These are phyloP conservation scores for Aspergillus fumigatiaffinis DNA, from an alignment of 2,329 filamentous ascomycete genomes.

Conservation along the genomic window DNA sequence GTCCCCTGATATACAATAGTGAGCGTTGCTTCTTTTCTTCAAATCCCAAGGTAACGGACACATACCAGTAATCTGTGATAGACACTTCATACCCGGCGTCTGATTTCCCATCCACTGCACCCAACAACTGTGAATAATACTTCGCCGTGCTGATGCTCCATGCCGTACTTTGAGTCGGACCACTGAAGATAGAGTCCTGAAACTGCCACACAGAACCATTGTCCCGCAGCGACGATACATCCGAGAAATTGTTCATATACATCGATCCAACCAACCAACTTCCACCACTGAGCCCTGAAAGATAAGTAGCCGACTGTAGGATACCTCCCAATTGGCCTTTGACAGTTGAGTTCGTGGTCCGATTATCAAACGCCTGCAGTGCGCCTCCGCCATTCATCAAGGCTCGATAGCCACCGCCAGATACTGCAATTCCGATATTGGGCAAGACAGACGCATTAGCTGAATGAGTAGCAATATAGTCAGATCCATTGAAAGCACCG, in stretches of 20 bases:
- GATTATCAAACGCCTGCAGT: slow-evolving; percentile 72
- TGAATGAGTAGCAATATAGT: slow-evolving; percentile 62
- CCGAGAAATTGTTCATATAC: slow-evolving; percentile 73
- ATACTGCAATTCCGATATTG: slow-evolving; percentile 72
- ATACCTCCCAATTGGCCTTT: slow-evolving; percentile 73
- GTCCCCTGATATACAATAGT: slow-evolving; percentile 46
- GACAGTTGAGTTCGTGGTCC: slow-evolving; percentile 60
- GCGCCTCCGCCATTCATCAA: slow-evolving; percentile 82
- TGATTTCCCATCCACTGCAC: slow-evolving; percentile 58
- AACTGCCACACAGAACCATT: slow-evolving; percentile 26
- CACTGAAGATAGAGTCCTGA: slow-evolving; percentile 47
- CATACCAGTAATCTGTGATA: slow-evolving; percentile 80
- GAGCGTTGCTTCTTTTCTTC: background rate
- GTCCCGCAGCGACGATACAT: slow-evolving; percentile 47
- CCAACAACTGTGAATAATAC: slow-evolving; percentile 61
- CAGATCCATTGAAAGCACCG: slow-evolving; percentile 65
- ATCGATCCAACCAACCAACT: slow-evolving; percentile 81
- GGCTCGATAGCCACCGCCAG: slow-evolving; percentile 81
- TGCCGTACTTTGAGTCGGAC: slow-evolving; percentile 34
- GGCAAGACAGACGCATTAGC: slow-evolving; percentile 57
- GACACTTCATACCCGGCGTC: slow-evolving; percentile 66
- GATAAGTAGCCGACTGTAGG: slow-evolving; percentile 76
- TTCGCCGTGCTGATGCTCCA: slow-evolving; percentile 45
- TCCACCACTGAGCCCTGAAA: slow-evolving; percentile 78
- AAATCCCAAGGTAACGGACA: background rate